phyloP scores from a whole-genome alignment of 2,329 filamentous ascomycete genomes.

The Microsporum audouinii region DNA sequence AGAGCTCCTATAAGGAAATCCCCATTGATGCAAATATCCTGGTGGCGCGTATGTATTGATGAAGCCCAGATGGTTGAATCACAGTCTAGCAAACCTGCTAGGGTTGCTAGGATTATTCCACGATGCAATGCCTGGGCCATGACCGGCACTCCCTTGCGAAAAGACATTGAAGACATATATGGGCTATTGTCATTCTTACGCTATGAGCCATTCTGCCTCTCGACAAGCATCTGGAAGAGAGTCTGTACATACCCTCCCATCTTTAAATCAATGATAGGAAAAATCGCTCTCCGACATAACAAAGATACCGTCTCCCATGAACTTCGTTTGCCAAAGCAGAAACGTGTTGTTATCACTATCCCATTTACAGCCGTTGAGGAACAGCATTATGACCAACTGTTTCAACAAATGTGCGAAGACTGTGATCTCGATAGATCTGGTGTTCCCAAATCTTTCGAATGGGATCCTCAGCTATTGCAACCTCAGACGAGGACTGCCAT shows the following conservation, averaged over 20 bases:
- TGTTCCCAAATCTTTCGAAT: constrained; percentile 48
- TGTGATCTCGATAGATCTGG: constrained; percentile 57
- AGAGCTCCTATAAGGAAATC: constrained; percentile 55
- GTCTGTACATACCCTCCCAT: constrained; percentile 52
- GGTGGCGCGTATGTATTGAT: constrained; percentile 70
- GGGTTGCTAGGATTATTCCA: constrained; percentile 67
- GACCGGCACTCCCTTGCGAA: constrained; percentile 78
- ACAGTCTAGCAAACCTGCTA: constrained; percentile 71
- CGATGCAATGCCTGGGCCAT: constrained; percentile 84
- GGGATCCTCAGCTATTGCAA: constrained; percentile 44
- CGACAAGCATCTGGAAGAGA: constrained; percentile 54
- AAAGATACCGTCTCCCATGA: constrained; percentile 73
- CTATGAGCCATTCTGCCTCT: constrained; percentile 63
- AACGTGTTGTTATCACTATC: constrained; percentile 74
- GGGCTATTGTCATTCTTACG: constrained; percentile 72
- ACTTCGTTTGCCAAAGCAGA: constrained; percentile 67
- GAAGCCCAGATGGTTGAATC: constrained; percentile 84
- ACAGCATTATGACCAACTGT: constrained; percentile 70
- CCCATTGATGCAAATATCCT: constrained; percentile 67
- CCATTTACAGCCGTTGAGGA: constrained; percentile 86
- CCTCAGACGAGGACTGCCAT: constrained; percentile 37
- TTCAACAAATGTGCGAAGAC: constrained; percentile 60
- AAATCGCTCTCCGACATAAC: constrained; percentile 69
- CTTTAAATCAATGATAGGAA: constrained; percentile 59
- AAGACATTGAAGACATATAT: constrained; percentile 64